Base-by-base conservation (phyloP, 164 flowering plant genomes). In the Berberis vulgaris region DNA sequence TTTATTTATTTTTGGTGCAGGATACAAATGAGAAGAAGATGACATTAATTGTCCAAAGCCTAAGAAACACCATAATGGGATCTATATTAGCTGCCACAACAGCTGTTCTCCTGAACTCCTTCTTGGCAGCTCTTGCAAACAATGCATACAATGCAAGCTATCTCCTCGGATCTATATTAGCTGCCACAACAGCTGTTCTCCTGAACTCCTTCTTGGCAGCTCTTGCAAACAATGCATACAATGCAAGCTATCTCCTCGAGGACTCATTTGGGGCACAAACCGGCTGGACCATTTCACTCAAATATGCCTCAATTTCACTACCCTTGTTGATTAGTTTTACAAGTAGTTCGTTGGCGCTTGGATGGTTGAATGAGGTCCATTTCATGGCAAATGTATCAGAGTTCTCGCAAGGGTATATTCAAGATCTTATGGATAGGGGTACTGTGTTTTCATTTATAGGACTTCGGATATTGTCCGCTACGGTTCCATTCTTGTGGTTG, bases 51-150 rank as follows among this genome's bases (percentile, higher is more conserved):
- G 83, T 86, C 2, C 97, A 91, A 65, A 86, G 86, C 82, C 53
- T 85, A 67, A 82, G 97, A 66, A 91, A 91, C 76, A 57, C 81
- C 12, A 73, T 79, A 3, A 85, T 88, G 94, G 73, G 56, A 1
- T 62, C 83, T 57, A 81, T 81, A 64, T 72, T 84, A 13, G 62
- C 80, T 11, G 87, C 90, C 11, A 43, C 83, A 1, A 42, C 85
- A 41, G 72, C 96, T 1, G 72, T 80, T 3, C 40, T 78, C 26
- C n/a, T 84, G 4, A 70, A 68, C 62, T 0, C 76, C 6, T 41
- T 85, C 2, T 57, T 91, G 62, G 91, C 86, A 47, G 89, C 91
- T 10, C 64, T 83, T 40, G 67, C 77, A 49, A 88, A 82, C 86
- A 85, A 83, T 67, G 45, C 83, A 26, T 86, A 75, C 78, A 76